Percentiles rank a stretch among this genome's conserved stretches.
Conservation (phyloP, 1,284 basidiomycete species). For the Peniophora sp. region DNA sequence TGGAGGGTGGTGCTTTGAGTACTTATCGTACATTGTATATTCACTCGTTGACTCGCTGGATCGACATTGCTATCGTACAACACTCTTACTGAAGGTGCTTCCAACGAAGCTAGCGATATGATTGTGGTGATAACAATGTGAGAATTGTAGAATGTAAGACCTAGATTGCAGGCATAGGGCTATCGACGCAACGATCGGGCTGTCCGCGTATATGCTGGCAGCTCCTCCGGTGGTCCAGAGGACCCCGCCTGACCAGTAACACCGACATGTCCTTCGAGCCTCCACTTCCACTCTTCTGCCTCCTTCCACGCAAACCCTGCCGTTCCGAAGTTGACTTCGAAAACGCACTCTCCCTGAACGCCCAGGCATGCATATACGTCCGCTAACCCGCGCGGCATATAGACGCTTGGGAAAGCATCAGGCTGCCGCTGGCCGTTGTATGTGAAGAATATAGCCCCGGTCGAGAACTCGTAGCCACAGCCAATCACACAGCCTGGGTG, state of each 20-base stretch:
- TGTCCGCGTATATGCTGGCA: neutral
- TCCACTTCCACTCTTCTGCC: constrained; percentile 56
- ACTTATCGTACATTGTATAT: too few relatives aligned
- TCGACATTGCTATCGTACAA: too few relatives aligned
- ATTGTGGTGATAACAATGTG: too few relatives aligned
- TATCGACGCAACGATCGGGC: too few relatives aligned
- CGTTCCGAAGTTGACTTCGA: constrained; percentile 61
- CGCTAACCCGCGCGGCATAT: constrained; percentile 37
- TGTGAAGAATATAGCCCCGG: constrained; percentile 54
- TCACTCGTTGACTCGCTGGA: too few relatives aligned
- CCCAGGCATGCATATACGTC: constrained; percentile 65
- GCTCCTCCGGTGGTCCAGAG: neutral
- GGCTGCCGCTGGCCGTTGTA: constrained; percentile 54
- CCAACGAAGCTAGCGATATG: too few relatives aligned
- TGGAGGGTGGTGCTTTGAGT: too few relatives aligned
- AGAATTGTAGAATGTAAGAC: too few relatives aligned
- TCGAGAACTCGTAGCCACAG: constrained; percentile 52
- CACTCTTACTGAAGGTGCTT: too few relatives aligned
- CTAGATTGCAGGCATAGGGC: too few relatives aligned
- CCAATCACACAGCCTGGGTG: constrained; percentile 44
- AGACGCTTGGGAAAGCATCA: constrained; percentile 50
- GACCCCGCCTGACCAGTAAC: constrained; percentile 14
- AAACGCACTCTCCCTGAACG: constrained; percentile 42
- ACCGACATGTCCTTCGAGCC: constrained; percentile 49
- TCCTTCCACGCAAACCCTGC: constrained; percentile 51